Base-by-base conservation (phyloP, 768 basidiomycete genomes). In the Boletus huronensis region DNA sequence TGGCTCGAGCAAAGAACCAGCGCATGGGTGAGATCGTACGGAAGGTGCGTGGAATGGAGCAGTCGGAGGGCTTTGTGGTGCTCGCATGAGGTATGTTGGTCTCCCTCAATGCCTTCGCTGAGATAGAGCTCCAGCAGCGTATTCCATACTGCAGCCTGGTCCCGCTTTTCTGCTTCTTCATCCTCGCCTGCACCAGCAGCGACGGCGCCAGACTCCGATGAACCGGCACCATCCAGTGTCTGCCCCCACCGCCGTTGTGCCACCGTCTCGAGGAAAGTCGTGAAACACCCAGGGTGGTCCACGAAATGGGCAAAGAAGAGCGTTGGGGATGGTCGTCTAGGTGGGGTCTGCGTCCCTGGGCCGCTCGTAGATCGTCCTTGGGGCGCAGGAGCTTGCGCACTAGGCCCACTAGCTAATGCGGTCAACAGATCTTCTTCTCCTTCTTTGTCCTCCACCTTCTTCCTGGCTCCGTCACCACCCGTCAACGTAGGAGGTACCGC, bases 281-380 rank as follows among this genome's bases (percentile, higher is more conserved):
- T 79, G 59, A 99, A 96, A 52, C 90, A 82, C 3, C 77, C 77
- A 54, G 88, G 83, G 61, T 95, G 91, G 64, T 96, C 91, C 35
- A 97, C 86, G 59, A 97, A 98, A 67, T 97, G 93, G 0, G 93
- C 87, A 64, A 98, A 98, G 70, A 93, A 98, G 31, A 88, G 75
- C 5, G 86, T 76, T 0, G 95, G 93, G 0, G 93, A 93, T 0
- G 93, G 88, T 0, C 79, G 75, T 64, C 82, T 82, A 8, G 76
- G 65, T 0, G 73, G 74, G 4, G 72, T 68, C 19, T 66, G 55
- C 54, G 68, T 51, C 29, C 53, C 63, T 29, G 31, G 62, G 35
- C 19, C 53, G 5, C 23, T 38, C 6, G 56, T 41, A 17, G 56
- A 49, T 39, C 28, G 58, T 48, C 5, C 49, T 49, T 58, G 64